Base-by-base conservation (phyloP, 2,329 filamentous ascomycete genomes). In the Neurospora sp. region DNA sequence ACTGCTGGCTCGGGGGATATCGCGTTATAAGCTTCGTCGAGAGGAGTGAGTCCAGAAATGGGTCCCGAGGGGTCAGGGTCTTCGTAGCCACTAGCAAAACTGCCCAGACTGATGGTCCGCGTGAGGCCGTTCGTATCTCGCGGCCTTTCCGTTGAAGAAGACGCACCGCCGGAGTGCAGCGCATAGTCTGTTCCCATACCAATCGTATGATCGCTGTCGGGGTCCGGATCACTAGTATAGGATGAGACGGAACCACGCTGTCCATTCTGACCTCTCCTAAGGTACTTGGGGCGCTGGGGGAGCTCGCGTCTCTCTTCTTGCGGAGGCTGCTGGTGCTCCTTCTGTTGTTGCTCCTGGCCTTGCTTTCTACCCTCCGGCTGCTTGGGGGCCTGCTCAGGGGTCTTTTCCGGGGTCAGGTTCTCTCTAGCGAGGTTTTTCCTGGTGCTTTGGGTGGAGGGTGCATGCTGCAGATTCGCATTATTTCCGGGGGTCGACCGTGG, bases 31-130 rank as follows among this genome's bases (percentile, higher is more conserved):
- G 82, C 79, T 76, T 88, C 84, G 67, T 83, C 80, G 28, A 85
- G 79, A 4, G 84, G 38, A 88, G 80, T 43, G 83, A 85, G 66
- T 79, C 81, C 46, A 78, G 77, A 38, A 77, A 76, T 80, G 80
- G 76, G 83, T 83, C 75, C 86, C 83, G 74, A 86, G 81, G 74
- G 77, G 38, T 85, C 84, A n/a, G 82, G 79, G 23, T 89, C 87
- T n/a, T 89, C 86, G 66, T 85, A 81, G 0, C 91, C 92, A 5
- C 93, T 97, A 2, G 89, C 91, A 82, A 97, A 93, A 78, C 95
- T 97, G 28, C 93, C 93, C 71, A 97, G 86, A 80, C 94, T 97
- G 72, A 94, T 90, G 11, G 93, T 87, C 33, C 95, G 86, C 23
- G 90, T 89, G 69, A 97, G 83, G 2, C 82, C 81, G 71, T 86